phyloP scores from a whole-genome alignment of 495 filamentous ascomycete genomes.

The Hypoxylon rickii region DNA sequence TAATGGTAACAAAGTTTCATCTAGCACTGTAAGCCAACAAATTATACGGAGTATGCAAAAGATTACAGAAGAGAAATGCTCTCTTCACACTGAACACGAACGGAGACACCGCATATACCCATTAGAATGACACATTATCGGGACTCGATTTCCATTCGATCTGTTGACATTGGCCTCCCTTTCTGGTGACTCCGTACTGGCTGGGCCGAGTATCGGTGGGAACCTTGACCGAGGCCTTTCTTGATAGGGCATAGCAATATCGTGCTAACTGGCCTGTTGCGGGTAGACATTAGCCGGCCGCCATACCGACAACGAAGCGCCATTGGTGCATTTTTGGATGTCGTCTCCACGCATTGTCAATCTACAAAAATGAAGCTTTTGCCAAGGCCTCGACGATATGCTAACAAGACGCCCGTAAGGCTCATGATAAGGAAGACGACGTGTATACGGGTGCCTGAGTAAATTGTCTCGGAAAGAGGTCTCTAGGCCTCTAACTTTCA shows the following conservation, averaged over 20 bases:
- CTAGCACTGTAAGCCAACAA: slow-evolving; percentile 11
- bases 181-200: neutral
- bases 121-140: too few relatives aligned
- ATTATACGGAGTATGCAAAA: too few relatives aligned
- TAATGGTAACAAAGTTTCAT: slow-evolving; percentile 1
- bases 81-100: too few relatives aligned
- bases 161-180: slow-evolving; percentile 17
- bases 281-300: slow-evolving; percentile 29
- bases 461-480: neutral
- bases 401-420: neutral
- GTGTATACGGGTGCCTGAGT: neutral
- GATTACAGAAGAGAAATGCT: too few relatives aligned
- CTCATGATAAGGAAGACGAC: slow-evolving; percentile 2
- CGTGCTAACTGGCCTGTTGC: slow-evolving; percentile 22
- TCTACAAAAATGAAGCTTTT: slow-evolving; percentile 24
- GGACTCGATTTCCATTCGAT: slow-evolving; percentile 13
- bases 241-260: slow-evolving; percentile 22
- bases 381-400: slow-evolving; percentile 2
- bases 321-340: slow-evolving; percentile 16
- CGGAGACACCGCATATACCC: too few relatives aligned
- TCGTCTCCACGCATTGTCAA: slow-evolving; percentile 11
- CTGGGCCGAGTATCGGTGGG: slow-evolving; percentile 35
- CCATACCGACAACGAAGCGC: slow-evolving; percentile 14
- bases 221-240: slow-evolving; percentile 25
- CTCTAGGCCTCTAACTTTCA: neutral